Conservation (phyloP, 73 alveolate genomes). For the Diophrys appendiculata region DNA sequence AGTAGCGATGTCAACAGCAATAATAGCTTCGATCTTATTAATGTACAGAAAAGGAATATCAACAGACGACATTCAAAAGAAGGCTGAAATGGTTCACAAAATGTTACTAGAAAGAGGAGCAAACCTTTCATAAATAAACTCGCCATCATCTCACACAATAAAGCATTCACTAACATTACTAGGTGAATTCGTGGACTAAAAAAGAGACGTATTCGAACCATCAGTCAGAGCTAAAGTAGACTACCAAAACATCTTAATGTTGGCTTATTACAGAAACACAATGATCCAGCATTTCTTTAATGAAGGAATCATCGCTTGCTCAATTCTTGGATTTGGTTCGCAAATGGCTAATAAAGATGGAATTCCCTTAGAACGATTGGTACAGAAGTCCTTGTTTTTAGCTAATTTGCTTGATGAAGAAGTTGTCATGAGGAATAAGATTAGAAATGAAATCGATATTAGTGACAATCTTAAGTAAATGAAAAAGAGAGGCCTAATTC, state of each 20-base stretch:
- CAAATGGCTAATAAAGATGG: slow-evolving; percentile 70
- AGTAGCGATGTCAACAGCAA: slow-evolving; percentile 79
- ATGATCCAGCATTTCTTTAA: slow-evolving; percentile 61
- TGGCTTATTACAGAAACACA: slow-evolving; percentile 82
- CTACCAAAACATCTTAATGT: slow-evolving; percentile 81
- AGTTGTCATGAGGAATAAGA: slow-evolving; percentile 62
- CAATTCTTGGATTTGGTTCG: slow-evolving; percentile 80
- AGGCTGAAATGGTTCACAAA: slow-evolving; percentile 71
- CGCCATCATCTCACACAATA: slow-evolving; percentile 9
- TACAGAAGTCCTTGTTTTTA: slow-evolving; percentile 72
- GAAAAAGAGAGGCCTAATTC: slow-evolving; percentile 59
- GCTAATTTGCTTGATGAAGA: slow-evolving; percentile 63
- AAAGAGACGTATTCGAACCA: slow-evolving; percentile 83
- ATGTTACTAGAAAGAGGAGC: slow-evolving; percentile 70
- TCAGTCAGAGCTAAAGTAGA: slow-evolving; percentile 71
- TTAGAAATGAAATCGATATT: slow-evolving; percentile 37
- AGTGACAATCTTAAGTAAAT: slow-evolving; percentile 31
- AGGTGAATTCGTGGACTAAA: slow-evolving; percentile 56
- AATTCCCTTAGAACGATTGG: slow-evolving; percentile 58
- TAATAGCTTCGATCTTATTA: slow-evolving; percentile 81
- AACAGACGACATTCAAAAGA: slow-evolving; percentile 72
- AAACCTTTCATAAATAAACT: slow-evolving; percentile 21
- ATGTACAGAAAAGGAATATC: slow-evolving; percentile 75
- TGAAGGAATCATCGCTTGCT: slow-evolving; percentile 73
- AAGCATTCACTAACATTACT: slow-evolving; percentile 21